Evolutionary conservation across 2,329 filamentous ascomycete species (phyloP).

Genomic region (Xylaria sp.): DNA sequence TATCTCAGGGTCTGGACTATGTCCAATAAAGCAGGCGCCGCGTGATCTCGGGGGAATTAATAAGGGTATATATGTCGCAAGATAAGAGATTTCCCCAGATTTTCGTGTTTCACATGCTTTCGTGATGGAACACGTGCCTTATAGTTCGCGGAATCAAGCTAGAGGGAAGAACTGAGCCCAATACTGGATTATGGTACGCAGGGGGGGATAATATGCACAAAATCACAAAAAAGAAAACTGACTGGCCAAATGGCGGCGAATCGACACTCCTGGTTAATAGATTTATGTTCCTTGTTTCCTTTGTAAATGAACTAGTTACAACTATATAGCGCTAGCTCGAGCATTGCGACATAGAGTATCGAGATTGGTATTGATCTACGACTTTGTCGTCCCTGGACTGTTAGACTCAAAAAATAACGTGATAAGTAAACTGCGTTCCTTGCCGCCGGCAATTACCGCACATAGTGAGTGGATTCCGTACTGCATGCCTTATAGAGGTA

Average conservation of each 20-base stretch:
- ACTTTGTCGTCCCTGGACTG: not conserved
- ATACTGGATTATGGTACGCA: not conserved
- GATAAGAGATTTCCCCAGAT: constrained; percentile 15
- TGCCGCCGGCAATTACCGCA: constrained; percentile 26
- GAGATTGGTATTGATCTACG: not conserved
- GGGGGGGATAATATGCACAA: constrained; percentile 1
- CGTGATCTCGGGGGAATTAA: not conserved
- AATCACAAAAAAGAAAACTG: not conserved
- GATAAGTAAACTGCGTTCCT: not conserved
- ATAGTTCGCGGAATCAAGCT: not conserved
- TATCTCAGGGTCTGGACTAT: constrained; percentile 15
- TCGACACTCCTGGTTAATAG: not conserved
- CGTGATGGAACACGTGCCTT: constrained; percentile 5
- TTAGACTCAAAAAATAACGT: not conserved
- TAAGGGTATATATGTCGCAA: constrained; percentile 6
- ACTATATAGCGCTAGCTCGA: not conserved
- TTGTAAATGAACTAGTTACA: not conserved
- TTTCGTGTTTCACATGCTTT: constrained; percentile 15
- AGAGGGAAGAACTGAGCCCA: not conserved
- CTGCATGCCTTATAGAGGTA: constrained; percentile 15
- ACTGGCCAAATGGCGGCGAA: not conserved
- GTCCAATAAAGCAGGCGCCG: constrained; percentile 17
- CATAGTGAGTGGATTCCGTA: constrained; percentile 11
- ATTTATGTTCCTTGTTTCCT: not conserved
- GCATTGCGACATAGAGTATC: not conserved